Base-by-base conservation (phyloP, 2,329 filamentous ascomycete species). In the Colletotrichum shisoi region DNA sequence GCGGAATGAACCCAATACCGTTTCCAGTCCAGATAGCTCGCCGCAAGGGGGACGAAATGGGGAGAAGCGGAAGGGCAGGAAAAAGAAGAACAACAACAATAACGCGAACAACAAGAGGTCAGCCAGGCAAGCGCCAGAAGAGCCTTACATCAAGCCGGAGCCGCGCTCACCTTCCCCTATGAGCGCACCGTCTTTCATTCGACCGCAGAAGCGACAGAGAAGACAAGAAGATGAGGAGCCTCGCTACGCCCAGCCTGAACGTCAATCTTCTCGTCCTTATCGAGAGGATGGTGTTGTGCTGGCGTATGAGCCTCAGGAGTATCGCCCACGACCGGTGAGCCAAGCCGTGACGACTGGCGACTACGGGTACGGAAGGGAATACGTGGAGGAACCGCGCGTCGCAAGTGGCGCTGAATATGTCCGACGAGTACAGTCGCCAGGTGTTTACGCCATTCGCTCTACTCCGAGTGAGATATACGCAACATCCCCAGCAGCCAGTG, bases 101-200 rank as follows among this genome's bases (percentile, higher is more conserved):
- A 53, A 37, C n/a, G 80, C 79, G 71, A 82, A 83, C 51, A 81
- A 83, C 74, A 82, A 81, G 71, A 83, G 81, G 77, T 80, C 81
- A 48, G 85, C 85, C 67, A 79, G 77, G 72, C 80, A 81, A 79
- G 81, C 76, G 74, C 78, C 76, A 57, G 83, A 84, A 48, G 81
- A 58, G 76, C 76, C 44, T 82, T 82, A 83, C 70, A 88, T 90
- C 71, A 91, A 90, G 72, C 78, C 83, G 27, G 88, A 91, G 73
- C 88, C 88, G n/a, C 82, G 81, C 54, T 90, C 88, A 2, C 84
- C 85, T 1, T 89, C 87, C 7, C 87, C 87, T 9, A 76, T 88
- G 57, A 79, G 79, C 68, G 82, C 82, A 19, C 82, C 82, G 21
- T 80, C 84, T n/a, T 81, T 83, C 67, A 75, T 81, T 39, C 82